Evolutionary conservation across 257 asterid species (phyloP), one percentile per base, ranked within the genome.

Genomic region (Penstemon barbatus): DNA sequence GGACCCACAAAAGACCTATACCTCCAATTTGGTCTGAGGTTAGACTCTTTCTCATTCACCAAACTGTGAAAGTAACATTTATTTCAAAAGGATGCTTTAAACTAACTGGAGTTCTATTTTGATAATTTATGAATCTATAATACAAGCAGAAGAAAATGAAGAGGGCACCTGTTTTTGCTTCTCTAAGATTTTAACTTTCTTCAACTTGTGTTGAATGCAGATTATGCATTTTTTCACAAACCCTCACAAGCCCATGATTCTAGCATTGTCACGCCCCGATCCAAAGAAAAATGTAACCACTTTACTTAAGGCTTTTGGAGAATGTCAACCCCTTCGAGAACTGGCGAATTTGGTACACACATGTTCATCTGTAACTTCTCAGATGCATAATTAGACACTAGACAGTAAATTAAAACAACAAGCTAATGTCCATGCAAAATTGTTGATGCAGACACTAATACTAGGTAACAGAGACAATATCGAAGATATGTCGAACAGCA

Each of bases 191-290:
- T 49, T 51, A 54, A 65, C 64, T 46, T 57, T 65, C 39, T 44
- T 58, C 36, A 63, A 53, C 51, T 80, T 73, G 45, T 65, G 53
- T 45, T 54, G 56, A 41, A 71, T 74, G 78, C 86, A 90, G 95
- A 83, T 90, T 63, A 85, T 90, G 97, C 88, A 90, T 39, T 90
- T 90, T 74, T 68, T 90, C 71, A 80, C 87, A 41, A 90, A 90
- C 73, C 97, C 97, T 0, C 97, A 90, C 86, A 90, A 90, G 81
- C 97, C 97, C 50, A 90, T 90, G 88, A 87, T 90, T 78, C 84
- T 87, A 33, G 95, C 97, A 44, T 70, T 90, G 46, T 90, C 97
- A 70, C 81, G 97, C 63, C 95, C 97, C 11, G 95, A 90, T 71
- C 97, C 97, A 0, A 90, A 90, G 72, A 90, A 90, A 80, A 90